Evolutionary conservation across 2,329 filamentous ascomycete genomes (phyloP), one percentile per base, ranked within the genome.

Genomic region (Rhinocladiella mackenziei): DNA sequence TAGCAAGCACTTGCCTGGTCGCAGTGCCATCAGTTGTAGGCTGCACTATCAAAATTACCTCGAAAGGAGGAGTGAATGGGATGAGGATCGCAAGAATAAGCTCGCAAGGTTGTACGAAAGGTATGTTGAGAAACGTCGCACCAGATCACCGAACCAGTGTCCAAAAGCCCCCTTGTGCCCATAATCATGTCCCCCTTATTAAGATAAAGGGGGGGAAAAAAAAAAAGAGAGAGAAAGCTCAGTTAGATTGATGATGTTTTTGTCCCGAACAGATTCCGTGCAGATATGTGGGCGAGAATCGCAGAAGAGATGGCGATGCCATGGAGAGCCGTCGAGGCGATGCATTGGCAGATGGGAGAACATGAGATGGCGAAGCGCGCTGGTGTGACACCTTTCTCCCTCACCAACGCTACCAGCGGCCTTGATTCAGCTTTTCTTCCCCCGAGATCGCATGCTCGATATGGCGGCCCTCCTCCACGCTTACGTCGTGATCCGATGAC

Each of bases 21-120:
- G 92, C 57, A 96, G 89, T 66, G 84, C 89, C 45, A 96, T 96
- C 60, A 94, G 89, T 58, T 97, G 91, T 66, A 83, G 91, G 31
- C 75, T 97, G 39, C 89, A 95, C 62, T 97, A 96, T 65, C 91
- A 97, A 60, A 98, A 98, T 64, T 97, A 97, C 63, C 78, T 96
- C 40, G 92, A 98, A 66, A 79, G 89, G 60, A 78, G 89, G 45
- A 89, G 86, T 58, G 88, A 94, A 63, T 97, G 91, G 89, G 89
- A 96, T 60, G 92, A 97, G 61, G 91, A 97, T 65, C 85, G 88
- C 63, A 97, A 96, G 71, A 94, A 96, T 69, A 96, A 94, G 70
- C 81, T 97, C 38, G 91, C 91, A 26, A 78, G 89, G 59, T 76
- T 97, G 31, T 97, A 97, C 65, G 89, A 96, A 70, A 86, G 92